A percentile compares a stretch with the other conserved stretches of the same genome.
These are phyloP conservation scores for Tricholoma matsutake DNA, from an alignment of 768 basidiomycete genomes.

Conservation along the genomic window DNA sequence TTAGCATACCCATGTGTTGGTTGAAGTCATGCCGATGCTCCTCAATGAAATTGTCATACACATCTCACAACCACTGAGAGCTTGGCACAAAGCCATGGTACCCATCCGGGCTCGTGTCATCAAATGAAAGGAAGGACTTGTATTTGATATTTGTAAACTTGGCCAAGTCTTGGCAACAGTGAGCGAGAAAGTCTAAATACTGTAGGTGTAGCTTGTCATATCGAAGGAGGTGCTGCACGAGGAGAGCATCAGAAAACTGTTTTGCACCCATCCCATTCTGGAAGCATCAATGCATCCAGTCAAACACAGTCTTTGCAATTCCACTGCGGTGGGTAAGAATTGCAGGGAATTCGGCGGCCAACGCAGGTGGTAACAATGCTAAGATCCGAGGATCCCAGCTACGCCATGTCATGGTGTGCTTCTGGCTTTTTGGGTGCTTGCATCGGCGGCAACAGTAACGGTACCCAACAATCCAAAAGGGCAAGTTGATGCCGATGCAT, in stretches of 20 bases:
- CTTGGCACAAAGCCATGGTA: slow-evolving; percentile 22
- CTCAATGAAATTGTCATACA: slow-evolving; percentile 26
- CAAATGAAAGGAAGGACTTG: no score
- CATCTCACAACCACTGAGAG: slow-evolving; percentile 14
- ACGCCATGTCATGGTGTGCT: no score
- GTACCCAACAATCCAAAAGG: no score
- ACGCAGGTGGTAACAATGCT: no score
- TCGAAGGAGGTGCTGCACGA: slow-evolving; percentile 14
- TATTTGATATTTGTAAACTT: background rate
- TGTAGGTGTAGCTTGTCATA: slow-evolving; percentile 17
- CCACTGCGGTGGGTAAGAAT: no score
- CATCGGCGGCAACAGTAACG: no score
- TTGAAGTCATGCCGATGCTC: slow-evolving; percentile 15
- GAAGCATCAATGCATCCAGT: slow-evolving; percentile 1
- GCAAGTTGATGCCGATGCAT: no score
- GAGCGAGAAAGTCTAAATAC: background rate
- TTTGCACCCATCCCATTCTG: slow-evolving; percentile 22
- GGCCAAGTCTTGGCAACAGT: no score
- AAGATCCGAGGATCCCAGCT: no score
- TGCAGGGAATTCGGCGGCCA: no score
- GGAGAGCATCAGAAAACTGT: slow-evolving; percentile 21
- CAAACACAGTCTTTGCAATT: no score
- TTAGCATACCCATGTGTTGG: slow-evolving; percentile 24
- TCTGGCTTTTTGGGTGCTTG: no score
- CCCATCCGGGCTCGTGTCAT: slow-evolving; percentile 3